Base-by-base conservation (phyloP, 371 early-diverging fungal genomes). In the Mycotypha africana region DNA sequence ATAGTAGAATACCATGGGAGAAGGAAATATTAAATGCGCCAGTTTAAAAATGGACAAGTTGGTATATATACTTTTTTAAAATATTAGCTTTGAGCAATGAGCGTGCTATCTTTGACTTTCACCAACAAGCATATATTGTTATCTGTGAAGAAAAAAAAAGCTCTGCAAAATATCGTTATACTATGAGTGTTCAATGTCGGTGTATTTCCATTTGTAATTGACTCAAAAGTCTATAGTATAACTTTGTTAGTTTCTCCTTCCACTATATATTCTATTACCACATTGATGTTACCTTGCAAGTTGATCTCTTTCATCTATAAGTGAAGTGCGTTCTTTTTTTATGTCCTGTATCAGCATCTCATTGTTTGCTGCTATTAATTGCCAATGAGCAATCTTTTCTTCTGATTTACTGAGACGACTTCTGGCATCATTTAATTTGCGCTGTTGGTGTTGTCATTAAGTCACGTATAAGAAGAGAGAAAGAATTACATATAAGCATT, bases 181-280 rank as follows among this genome's bases (percentile, higher is more conserved):
- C n/a, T n/a, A n/a, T n/a, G n/a, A 28, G 12, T 28, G 30, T 28
- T 28, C 30, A 11, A 11, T 33, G n/a, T 4, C 45, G 35, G 17
- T 59, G 64, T 30, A 68, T 44, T 47, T 70, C 67, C 21, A 45
- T 38, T 57, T 70, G 70, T 19, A 70, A 51, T 36, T 62, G 67
- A 31, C 56, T 42, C 4, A 67, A 47, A 31, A 70, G 55, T 34
- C 67, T 66, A 48, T 28, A 23, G 33, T 12, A 7, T 24, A 38
- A 33, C 9, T 6, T 9, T 33, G 5, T 33, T 33, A 11, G 4
- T 33, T 28, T 28, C 12, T 28, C 12, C 12, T 28, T 28, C 12
- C 12, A 8, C 12, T 28, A 11, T 33, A 14, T 33, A 33, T 33
- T 4, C n/a, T 14, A 14, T 33, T n/a, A n/a, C 15, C 4, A n/a